Base-by-base conservation (phyloP, 75 land plant genomes). In the Pseudotsuga menziesii region DNA sequence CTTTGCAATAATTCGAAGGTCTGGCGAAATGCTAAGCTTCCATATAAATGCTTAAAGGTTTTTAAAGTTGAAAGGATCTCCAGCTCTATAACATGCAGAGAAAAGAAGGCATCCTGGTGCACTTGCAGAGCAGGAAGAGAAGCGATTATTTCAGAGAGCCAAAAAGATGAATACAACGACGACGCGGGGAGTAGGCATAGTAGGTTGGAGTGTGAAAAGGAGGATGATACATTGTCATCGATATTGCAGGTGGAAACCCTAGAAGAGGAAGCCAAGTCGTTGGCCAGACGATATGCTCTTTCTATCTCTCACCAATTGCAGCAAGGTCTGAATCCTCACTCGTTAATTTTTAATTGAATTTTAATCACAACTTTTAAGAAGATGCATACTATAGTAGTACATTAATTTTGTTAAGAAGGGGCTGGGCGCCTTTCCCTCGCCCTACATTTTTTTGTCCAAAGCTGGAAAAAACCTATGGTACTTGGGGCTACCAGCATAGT, bases 221-320 rank as follows among this genome's bases (percentile, higher is more conserved):
- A 35, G 27, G 79, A 74, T 0, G 77, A 70, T 4, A 77, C 55
- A 9, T 71, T 39, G 5, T 79, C 66, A 14, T 80, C 29, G 86
- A 80, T 23, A 22, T 74, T 58, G 57, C 29, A 14, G 16, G 55
- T 23, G 8, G 85, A 82, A 54, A 75, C 70, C 72, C 78, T 89
- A 58, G 88, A 89, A n/a, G 72, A 64, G n/a, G 88, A 89, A 77
- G 88, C 91, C 36, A 71, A 57, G 22, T 66, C 73, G 13, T 78
- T 61, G 29, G 84, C 52, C 14, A 73, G 82, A 29, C 83, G 82
- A 71, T 86, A 78, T n/a, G 76, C 88, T 8, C 58, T 32, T 13
- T 77, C 85, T 6, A 36, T 89, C 57, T 84, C 84, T 25, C 82
- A 79, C 13, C 74, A 86, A 77, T 71, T 89, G 75, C 61, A 3